Percentiles rank a stretch among this genome's conserved stretches.
Conservation (phyloP, 2,329 filamentous ascomycete genomes). For the Diaporthe humulicola region DNA sequence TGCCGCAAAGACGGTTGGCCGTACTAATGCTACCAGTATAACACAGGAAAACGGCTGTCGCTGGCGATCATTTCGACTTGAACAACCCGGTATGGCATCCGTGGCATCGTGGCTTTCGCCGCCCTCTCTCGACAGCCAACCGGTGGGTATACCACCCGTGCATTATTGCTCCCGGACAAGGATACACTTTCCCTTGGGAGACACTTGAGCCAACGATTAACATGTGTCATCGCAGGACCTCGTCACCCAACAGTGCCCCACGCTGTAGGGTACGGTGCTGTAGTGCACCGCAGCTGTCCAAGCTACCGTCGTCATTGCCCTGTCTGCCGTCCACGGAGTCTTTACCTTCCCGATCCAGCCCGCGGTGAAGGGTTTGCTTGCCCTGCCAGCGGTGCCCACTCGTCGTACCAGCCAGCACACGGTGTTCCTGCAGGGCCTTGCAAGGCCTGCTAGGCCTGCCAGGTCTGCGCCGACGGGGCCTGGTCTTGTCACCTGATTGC, state of each 20-base stretch:
- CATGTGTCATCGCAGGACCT: slow-evolving; percentile 18
- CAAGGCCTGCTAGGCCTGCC: not conserved
- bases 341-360: slow-evolving; percentile 19
- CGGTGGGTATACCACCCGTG: not conserved
- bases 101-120: not conserved
- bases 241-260: not conserved
- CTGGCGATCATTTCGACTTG: not conserved
- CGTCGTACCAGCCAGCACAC: slow-evolving; percentile 19
- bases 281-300: not conserved
- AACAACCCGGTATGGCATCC: not conserved
- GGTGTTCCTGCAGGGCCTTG: slow-evolving; percentile 18
- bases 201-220: slow-evolving; percentile 10
- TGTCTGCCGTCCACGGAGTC: slow-evolving; percentile 18
- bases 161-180: slow-evolving; percentile 1
- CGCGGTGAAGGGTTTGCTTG: slow-evolving; percentile 14
- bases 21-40: not conserved
- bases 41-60: slow-evolving; percentile 2
- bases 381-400: not conserved
- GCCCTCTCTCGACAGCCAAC: slow-evolving; percentile 3
- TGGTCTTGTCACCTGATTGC: slow-evolving; percentile 29
- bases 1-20: slow-evolving; percentile 9
- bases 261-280: not conserved
- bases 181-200: not conserved
- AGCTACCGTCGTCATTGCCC: slow-evolving; percentile 22
- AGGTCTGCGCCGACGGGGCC: not conserved